These are phyloP conservation scores for Eutrema heterophyllum DNA, from an alignment of 345 rosid species.

Conservation along the genomic window DNA sequence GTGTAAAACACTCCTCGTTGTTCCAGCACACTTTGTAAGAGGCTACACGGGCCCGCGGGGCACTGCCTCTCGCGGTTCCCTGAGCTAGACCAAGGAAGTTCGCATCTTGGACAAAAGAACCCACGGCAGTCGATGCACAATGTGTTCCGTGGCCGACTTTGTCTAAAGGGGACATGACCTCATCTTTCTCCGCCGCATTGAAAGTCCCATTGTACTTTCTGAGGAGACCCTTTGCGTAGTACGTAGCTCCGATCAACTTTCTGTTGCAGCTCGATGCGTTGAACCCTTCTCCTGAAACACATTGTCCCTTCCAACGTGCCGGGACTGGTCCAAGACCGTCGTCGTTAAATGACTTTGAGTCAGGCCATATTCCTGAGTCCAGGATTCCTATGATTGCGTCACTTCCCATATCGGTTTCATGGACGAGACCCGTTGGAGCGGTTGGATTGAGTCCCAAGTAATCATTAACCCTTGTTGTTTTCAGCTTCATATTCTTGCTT, in stretches of 20 bases:
- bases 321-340: slow-evolving; percentile 46
- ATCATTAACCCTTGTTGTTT: slow-evolving; percentile 65
- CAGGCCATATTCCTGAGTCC: slow-evolving; percentile 58
- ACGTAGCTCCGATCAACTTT: slow-evolving; percentile 47
- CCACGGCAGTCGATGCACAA: slow-evolving; percentile 60
- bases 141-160: slow-evolving; percentile 59
- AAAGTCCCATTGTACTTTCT: neutral
- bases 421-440: slow-evolving; percentile 38
- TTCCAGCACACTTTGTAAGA: slow-evolving; percentile 59
- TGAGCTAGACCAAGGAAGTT: slow-evolving; percentile 35
- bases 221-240: slow-evolving; percentile 35
- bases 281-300: slow-evolving; percentile 39
- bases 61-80: slow-evolving; percentile 63
- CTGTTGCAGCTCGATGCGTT: slow-evolving; percentile 38
- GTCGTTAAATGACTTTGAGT: slow-evolving; percentile 39
- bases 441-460: slow-evolving; percentile 51
- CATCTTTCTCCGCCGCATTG: neutral
- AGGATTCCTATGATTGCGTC: slow-evolving; percentile 57
- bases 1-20: slow-evolving; percentile 38
- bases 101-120: slow-evolving; percentile 42
- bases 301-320: slow-evolving; percentile 46
- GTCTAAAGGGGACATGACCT: slow-evolving; percentile 45
- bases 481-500: slow-evolving; percentile 47
- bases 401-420: slow-evolving; percentile 58
- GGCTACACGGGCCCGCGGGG: slow-evolving; percentile 56